A percentile compares a stretch with the other conserved stretches of the same genome.
These are phyloP conservation scores for Taiozyma sp. DNA, from an alignment of 1,139 yeast genomes.

Conservation along the genomic window DNA sequence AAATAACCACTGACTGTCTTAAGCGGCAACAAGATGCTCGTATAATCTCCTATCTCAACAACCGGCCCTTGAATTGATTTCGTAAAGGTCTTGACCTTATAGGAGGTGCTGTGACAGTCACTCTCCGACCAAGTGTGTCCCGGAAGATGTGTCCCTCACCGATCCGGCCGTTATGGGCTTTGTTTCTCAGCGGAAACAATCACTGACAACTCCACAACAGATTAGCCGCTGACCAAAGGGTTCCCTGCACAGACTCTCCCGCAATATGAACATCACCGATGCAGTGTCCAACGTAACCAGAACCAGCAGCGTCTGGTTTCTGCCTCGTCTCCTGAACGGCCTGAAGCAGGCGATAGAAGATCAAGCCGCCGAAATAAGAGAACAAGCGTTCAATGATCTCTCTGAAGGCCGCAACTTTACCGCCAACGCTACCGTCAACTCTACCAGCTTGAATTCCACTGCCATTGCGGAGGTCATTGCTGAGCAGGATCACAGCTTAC, in stretches of 20 bases:
- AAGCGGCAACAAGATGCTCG: not conserved
- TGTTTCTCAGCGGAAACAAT: not conserved
- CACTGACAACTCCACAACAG: not conserved
- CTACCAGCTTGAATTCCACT: not conserved
- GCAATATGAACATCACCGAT: not conserved
- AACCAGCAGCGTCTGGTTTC: not conserved
- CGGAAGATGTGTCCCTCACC: not conserved
- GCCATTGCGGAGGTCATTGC: not conserved
- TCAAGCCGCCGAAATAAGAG: conserved; percentile 1
- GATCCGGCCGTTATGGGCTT: not conserved
- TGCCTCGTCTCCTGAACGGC: not conserved
- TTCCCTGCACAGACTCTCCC: not conserved
- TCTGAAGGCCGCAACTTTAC: not conserved
- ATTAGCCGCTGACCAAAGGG: not conserved
- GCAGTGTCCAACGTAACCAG: not conserved
- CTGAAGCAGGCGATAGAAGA: not conserved
- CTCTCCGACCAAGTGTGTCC: too few relatives aligned
- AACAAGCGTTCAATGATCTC: not conserved
- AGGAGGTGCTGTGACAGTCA: too few relatives aligned
- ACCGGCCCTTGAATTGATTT: too few relatives aligned
- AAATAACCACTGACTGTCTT: too few relatives aligned
- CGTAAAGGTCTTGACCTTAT: too few relatives aligned
- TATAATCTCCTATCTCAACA: too few relatives aligned
- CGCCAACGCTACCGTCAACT: not conserved
- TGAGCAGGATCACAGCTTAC: not conserved